These are phyloP conservation scores for Candida maris DNA, from an alignment of 805 yeast species.

Conservation along the genomic window DNA sequence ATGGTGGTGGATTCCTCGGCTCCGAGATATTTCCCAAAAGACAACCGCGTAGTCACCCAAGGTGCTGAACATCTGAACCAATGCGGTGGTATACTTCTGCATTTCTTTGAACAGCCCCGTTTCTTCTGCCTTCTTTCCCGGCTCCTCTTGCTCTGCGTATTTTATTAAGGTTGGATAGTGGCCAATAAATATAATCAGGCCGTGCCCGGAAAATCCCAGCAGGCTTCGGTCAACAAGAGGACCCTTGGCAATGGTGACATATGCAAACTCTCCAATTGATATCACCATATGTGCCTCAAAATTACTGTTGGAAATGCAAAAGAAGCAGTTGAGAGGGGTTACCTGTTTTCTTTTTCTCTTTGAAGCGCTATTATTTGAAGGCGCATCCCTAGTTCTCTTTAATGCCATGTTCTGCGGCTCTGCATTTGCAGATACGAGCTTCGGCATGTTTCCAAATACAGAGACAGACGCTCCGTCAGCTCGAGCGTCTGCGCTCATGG, in stretches of 20 bases:
- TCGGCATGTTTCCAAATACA: slow-evolving; percentile 17
- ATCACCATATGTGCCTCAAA: slow-evolving; percentile 77
- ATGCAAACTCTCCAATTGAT: slow-evolving; percentile 63
- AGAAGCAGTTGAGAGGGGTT: slow-evolving; percentile 65
- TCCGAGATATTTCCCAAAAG: slow-evolving; percentile 66
- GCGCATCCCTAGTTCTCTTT: not conserved
- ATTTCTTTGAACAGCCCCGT: slow-evolving; percentile 44
- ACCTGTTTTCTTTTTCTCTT: slow-evolving; percentile 38
- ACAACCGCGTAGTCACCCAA: slow-evolving; percentile 47
- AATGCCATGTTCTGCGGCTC: not conserved
- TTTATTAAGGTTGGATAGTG: slow-evolving; percentile 50
- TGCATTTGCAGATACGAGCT: not conserved
- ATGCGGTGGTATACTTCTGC: slow-evolving; percentile 40
- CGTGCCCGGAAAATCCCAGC: slow-evolving; percentile 71
- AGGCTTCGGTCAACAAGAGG: slow-evolving; percentile 60
- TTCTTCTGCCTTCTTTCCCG: slow-evolving; percentile 23
- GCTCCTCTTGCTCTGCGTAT: slow-evolving; percentile 24
- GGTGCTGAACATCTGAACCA: slow-evolving; percentile 45
- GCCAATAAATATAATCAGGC: slow-evolving; percentile 72
- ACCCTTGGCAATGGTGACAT: slow-evolving; percentile 81
- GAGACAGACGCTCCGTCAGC: slow-evolving; percentile 17
- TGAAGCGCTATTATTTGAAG: not conserved
- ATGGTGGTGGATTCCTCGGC: slow-evolving; percentile 68
- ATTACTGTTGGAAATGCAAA: slow-evolving; percentile 77
- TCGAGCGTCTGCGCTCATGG: slow-evolving; percentile 31